These are phyloP conservation scores for Fraxinus quadrangulata DNA, from an alignment of 257 asterid species.

Conservation along the genomic window DNA sequence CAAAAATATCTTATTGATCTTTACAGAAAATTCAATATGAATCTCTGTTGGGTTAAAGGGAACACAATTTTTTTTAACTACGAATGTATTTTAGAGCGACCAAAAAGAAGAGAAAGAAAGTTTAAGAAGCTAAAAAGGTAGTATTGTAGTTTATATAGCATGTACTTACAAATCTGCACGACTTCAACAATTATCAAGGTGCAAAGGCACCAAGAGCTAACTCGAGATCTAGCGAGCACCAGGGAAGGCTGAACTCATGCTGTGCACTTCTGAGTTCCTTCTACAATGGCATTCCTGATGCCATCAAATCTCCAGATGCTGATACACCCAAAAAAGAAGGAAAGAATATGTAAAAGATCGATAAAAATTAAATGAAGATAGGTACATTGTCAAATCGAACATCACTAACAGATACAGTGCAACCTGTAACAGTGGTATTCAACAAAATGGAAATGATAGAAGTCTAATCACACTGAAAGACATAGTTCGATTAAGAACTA, in stretches of 20 bases:
- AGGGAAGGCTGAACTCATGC: not conserved
- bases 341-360: not conserved
- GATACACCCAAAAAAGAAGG: constrained; percentile 6
- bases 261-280: not conserved
- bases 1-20: too few relatives aligned
- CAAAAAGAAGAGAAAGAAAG: not conserved
- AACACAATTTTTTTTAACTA: too few relatives aligned
- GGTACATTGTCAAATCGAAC: not conserved
- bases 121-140: constrained; percentile 5
- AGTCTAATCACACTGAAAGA: not conserved
- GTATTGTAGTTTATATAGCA: constrained; percentile 1
- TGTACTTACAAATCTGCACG: constrained; percentile 14
- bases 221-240: not conserved
- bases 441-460: not conserved
- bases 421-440: not conserved
- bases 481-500: not conserved
- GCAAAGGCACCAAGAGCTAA: not conserved
- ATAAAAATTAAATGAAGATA: not conserved
- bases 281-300: constrained; percentile 15
- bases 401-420: not conserved
- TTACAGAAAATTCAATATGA: too few relatives aligned
- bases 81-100: not conserved
- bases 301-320: constrained; percentile 29
- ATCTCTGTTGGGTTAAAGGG: too few relatives aligned
- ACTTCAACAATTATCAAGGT: constrained; percentile 2